A percentile compares a stretch with the other conserved stretches of the same genome.
Conservation (phyloP, 2,329 filamentous ascomycete genomes). For the Penicillium fuscoglaucum region DNA sequence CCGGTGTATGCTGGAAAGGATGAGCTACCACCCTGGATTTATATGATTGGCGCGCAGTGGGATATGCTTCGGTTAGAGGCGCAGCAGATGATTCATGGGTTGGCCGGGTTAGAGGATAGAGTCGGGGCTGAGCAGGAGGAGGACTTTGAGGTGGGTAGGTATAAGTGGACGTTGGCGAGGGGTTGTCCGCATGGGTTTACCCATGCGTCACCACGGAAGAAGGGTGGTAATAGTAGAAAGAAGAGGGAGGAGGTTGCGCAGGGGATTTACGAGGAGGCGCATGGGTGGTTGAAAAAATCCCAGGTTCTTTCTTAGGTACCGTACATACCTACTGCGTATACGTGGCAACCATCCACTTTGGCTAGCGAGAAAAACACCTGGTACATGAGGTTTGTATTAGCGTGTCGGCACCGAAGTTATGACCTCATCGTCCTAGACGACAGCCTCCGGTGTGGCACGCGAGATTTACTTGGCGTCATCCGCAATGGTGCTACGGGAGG, state of each 20-base stretch:
- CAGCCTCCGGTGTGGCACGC: too few species aligned
- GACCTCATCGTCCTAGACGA: too few species aligned
- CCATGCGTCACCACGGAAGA: neutral
- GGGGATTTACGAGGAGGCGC: slow-evolving; percentile 29
- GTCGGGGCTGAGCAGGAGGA: slow-evolving; percentile 14
- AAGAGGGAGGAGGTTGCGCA: neutral
- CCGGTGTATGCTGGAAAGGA: slow-evolving; percentile 39
- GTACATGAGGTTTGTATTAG: too few species aligned
- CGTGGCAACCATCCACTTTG: too few species aligned
- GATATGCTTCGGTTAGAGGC: slow-evolving; percentile 47
- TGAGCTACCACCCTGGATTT: slow-evolving; percentile 46
- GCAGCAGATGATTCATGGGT: slow-evolving; percentile 32
- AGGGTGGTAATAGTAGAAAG: neutral
- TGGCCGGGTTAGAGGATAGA: slow-evolving; percentile 25
- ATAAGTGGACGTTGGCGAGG: slow-evolving; percentile 22
- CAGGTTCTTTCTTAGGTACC: neutral
- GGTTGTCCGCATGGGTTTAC: slow-evolving; percentile 21
- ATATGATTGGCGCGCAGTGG: slow-evolving; percentile 48
- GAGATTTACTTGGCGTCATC: too few species aligned
- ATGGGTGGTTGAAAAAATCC: slow-evolving; percentile 51
- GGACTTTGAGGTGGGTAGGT: slow-evolving; percentile 18
- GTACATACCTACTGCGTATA: too few species aligned
- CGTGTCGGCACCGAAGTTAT: too few species aligned
- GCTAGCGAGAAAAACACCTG: too few species aligned
- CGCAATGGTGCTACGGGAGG: too few species aligned